Evolutionary conservation across 2,329 filamentous ascomycete genomes (phyloP).

Genomic region (Fusarium fracticaudum): DNA sequence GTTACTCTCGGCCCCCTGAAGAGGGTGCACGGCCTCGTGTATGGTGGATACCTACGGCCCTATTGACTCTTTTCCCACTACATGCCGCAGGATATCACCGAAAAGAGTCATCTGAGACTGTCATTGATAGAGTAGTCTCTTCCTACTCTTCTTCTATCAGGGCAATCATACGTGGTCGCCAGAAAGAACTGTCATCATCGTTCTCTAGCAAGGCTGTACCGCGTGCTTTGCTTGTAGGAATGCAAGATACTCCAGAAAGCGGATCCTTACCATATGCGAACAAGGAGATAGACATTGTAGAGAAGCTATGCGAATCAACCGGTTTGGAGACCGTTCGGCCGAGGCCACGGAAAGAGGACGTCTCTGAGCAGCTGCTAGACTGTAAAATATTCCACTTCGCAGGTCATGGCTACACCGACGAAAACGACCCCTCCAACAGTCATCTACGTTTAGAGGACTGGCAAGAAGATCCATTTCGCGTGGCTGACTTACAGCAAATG

Average conservation of each 20-base stretch:
- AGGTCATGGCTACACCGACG: background rate
- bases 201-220: rapidly evolving
- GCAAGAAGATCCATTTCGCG: rapidly evolving
- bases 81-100: background rate
- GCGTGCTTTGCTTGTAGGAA: background rate
- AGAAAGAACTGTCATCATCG: background rate
- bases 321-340: rapidly evolving
- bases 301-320: rapidly evolving
- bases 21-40: background rate
- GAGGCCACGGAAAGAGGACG: rapidly evolving
- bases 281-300: background rate
- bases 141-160: background rate
- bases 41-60: background rate
- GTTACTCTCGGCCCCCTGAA: rapidly evolving
- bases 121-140: background rate
- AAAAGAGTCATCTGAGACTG: background rate
- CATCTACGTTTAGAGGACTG: rapidly evolving
- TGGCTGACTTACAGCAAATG: rapidly evolving
- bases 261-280: rapidly evolving
- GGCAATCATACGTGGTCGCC: background rate
- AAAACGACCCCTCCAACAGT: rapidly evolving
- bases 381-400: background rate
- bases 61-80: background rate
- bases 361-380: rapidly evolving
- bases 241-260: background rate